phyloP scores from a whole-genome alignment of 805 yeast genomes.

The Komagataella phaffii region DNA sequence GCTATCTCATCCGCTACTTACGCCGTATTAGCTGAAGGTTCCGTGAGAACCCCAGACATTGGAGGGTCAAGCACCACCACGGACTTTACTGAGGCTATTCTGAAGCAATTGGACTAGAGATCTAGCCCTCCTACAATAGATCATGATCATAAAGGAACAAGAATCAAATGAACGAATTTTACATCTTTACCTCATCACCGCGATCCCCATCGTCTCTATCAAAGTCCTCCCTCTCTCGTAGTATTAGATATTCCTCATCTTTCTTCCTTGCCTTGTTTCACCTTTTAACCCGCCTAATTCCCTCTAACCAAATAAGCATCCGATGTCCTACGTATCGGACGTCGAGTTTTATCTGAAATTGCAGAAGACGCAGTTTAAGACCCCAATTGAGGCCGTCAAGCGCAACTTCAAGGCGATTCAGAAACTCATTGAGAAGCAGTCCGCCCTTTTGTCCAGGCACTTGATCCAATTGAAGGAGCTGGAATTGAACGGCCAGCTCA shows the following conservation, averaged over 20 bases:
- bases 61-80: conserved; percentile 86
- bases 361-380: conserved; percentile 47
- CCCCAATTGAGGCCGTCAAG: conserved; percentile 56
- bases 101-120: conserved; percentile 43
- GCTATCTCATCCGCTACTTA: conserved; percentile 82
- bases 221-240: neutral
- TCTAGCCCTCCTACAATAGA: neutral
- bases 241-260: neutral
- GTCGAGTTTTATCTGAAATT: conserved; percentile 34
- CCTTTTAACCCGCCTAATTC: neutral
- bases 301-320: neutral
- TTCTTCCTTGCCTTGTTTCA: neutral
- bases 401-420: conserved; percentile 53
- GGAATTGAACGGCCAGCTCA: conserved; percentile 9
- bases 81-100: conserved; percentile 87
- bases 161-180: neutral
- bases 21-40: conserved; percentile 82
- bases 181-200: neutral
- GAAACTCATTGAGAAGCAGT: conserved; percentile 46
- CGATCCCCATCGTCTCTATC: neutral
- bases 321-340: conserved; percentile 13
- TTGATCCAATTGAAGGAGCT: conserved; percentile 6
- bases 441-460: conserved; percentile 6
- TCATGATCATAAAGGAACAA: neutral
- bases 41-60: conserved; percentile 74